These are phyloP conservation scores for Trametes hirsuta DNA, from an alignment of 1,284 basidiomycete species.

Conservation along the genomic window DNA sequence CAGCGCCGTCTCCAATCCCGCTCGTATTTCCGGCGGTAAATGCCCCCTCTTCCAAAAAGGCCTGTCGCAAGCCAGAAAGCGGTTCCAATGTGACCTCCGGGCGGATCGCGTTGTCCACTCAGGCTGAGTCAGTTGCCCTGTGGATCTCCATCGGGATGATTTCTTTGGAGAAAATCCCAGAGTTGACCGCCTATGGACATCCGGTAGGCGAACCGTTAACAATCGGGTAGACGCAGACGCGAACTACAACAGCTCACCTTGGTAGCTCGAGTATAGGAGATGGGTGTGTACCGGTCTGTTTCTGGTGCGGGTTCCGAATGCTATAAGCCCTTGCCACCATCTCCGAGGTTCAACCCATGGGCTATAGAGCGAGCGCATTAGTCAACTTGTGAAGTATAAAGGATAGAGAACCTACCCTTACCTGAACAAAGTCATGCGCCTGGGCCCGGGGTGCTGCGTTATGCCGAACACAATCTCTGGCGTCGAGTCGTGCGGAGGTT, in stretches of 20 bases:
- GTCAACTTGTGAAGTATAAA: neutral
- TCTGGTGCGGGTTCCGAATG: conserved; percentile 59
- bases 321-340: conserved; percentile 83
- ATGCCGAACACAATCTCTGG: conserved; percentile 69
- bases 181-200: conserved; percentile 52
- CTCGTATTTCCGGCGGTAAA: conserved; percentile 93
- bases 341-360: conserved; percentile 94
- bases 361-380: conserved; percentile 45
- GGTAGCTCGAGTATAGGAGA: conserved; percentile 80
- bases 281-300: conserved; percentile 83
- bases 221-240: neutral
- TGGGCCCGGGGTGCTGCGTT: conserved; percentile 43
- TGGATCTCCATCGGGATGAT: conserved; percentile 76
- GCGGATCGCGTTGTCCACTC: conserved; percentile 85
- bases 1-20: conserved; percentile 95
- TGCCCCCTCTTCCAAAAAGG: conserved; percentile 80
- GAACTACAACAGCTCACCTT: conserved; percentile 44
- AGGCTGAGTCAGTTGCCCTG: conserved; percentile 57
- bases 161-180: conserved; percentile 75
- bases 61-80: conserved; percentile 69
- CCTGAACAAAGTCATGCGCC: conserved; percentile 79
- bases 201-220: neutral
- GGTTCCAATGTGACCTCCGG: conserved; percentile 76
- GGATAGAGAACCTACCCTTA: conserved; percentile 32
- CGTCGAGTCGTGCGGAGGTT: conserved; percentile 71